Evolutionary conservation across 2,329 filamentous ascomycete genomes (phyloP).

Genomic region (Paecilomyces sp.): DNA sequence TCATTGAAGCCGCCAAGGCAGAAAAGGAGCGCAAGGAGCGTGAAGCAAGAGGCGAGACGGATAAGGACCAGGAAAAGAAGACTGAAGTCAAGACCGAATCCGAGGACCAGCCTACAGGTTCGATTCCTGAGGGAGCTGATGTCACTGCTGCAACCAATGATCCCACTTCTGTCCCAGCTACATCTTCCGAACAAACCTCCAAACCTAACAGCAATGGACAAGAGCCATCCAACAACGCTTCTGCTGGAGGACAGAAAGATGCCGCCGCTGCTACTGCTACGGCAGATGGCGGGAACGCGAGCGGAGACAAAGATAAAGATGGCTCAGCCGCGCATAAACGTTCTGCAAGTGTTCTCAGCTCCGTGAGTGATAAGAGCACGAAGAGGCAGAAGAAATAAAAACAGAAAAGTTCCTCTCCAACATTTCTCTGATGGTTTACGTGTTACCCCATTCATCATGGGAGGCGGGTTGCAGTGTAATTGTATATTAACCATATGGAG

Average conservation of each 20-base stretch:
- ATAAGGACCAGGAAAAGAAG: constrained; percentile 16
- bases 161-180: background rate
- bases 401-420: background rate
- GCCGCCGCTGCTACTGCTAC: background rate
- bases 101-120: constrained; percentile 18
- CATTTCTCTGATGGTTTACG: background rate
- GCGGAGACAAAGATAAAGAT: constrained; percentile 10
- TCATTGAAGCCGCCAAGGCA: constrained; percentile 36
- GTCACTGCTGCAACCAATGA: background rate
- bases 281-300: background rate
- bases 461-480: background rate
- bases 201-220: background rate
- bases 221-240: background rate
- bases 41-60: constrained; percentile 10
- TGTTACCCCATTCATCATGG: background rate
- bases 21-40: constrained; percentile 30
- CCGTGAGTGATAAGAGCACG: constrained; percentile 53
- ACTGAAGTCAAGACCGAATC: constrained; percentile 28
- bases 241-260: background rate
- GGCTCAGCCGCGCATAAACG: constrained; percentile 54
- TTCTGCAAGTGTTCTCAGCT: constrained; percentile 74
- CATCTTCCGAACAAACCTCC: background rate
- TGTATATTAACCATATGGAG: background rate
- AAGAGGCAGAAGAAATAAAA: constrained; percentile 43
- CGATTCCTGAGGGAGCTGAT: background rate